phyloP scores from a whole-genome alignment of 108 stramenopile species.

The Nitzschia palea region DNA sequence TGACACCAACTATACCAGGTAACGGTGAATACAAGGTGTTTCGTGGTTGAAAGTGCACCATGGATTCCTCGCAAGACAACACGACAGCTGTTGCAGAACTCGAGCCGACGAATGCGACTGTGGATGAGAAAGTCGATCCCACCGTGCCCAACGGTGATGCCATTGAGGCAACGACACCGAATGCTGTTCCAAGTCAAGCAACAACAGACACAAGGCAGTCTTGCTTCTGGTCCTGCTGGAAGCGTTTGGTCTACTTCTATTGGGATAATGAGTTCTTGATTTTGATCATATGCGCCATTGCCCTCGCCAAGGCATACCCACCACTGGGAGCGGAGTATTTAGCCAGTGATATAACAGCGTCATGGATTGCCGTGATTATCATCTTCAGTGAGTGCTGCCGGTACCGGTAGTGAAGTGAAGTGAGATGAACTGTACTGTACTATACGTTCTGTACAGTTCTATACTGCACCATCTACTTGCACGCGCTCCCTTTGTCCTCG shows the following conservation, averaged over 20 bases:
- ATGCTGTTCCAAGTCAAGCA: neutral
- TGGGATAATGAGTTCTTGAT: constrained; percentile 58
- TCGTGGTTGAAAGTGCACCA: too few species aligned
- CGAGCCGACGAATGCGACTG: too few species aligned
- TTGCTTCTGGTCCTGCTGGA: too few species aligned
- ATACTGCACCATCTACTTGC: too few species aligned
- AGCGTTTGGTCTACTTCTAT: constrained; percentile 17
- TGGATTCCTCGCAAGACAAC: too few species aligned
- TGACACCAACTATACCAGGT: too few species aligned
- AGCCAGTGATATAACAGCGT: constrained; percentile 71
- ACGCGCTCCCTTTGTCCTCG: too few species aligned
- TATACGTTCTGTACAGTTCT: too few species aligned
- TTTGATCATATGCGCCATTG: constrained; percentile 55
- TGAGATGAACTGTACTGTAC: too few species aligned
- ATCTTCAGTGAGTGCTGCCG: constrained; percentile 62
- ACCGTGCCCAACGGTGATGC: neutral
- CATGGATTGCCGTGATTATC: constrained; percentile 77
- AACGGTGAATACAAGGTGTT: too few species aligned
- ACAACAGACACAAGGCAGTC: neutral
- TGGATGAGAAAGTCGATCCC: neutral
- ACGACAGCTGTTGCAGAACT: too few species aligned
- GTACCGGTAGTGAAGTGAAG: neutral
- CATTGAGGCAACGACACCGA: neutral
- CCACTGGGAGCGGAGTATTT: constrained; percentile 78
- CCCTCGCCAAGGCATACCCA: constrained; percentile 79